Conservation (phyloP, 2,329 filamentous ascomycete genomes). For the Phaeoacremonium minimum region DNA sequence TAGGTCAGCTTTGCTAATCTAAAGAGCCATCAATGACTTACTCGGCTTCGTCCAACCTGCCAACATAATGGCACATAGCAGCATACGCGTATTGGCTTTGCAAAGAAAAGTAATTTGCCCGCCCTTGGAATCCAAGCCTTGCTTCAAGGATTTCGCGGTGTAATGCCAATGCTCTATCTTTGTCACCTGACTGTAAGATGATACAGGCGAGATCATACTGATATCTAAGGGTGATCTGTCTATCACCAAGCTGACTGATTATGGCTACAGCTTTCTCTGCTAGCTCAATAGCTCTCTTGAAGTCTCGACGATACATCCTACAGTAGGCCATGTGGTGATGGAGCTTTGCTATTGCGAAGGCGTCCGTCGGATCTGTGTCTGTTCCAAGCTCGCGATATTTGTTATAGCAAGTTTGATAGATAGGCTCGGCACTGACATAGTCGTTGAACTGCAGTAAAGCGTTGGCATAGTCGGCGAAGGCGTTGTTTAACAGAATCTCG, state of each 20-base stretch:
- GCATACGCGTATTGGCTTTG: constrained; percentile 13
- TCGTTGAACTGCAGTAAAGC: constrained; percentile 11
- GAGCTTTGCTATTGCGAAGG: constrained; percentile 11
- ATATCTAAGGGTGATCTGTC: constrained; percentile 7
- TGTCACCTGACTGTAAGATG: constrained; percentile 12
- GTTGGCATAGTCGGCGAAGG: constrained; percentile 11
- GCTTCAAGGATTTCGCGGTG: constrained; percentile 9
- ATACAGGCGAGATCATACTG: constrained; percentile 13
- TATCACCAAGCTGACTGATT: constrained; percentile 5
- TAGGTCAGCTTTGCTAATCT: neutral
- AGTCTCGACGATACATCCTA: constrained; percentile 11
- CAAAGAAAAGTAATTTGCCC: constrained; percentile 11
- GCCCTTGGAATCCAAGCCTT: constrained; percentile 6
- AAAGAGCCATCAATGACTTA: constrained; percentile 4
- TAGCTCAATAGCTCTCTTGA: constrained; percentile 7
- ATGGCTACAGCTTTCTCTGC: constrained; percentile 8
- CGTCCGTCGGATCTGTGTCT: constrained; percentile 4
- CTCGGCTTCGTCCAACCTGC: constrained; percentile 10
- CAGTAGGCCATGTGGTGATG: constrained; percentile 13
- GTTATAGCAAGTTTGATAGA: constrained; percentile 7
- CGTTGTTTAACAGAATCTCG: constrained; percentile 7
- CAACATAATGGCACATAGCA: constrained; percentile 9
- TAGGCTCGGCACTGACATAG: constrained; percentile 9
- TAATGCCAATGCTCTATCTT: constrained; percentile 7
- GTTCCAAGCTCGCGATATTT: constrained; percentile 4